A percentile compares a stretch with the other conserved stretches of the same genome.
phyloP scores from a whole-genome alignment of 169 alveolate genomes.

The Eimeria maxima region DNA sequence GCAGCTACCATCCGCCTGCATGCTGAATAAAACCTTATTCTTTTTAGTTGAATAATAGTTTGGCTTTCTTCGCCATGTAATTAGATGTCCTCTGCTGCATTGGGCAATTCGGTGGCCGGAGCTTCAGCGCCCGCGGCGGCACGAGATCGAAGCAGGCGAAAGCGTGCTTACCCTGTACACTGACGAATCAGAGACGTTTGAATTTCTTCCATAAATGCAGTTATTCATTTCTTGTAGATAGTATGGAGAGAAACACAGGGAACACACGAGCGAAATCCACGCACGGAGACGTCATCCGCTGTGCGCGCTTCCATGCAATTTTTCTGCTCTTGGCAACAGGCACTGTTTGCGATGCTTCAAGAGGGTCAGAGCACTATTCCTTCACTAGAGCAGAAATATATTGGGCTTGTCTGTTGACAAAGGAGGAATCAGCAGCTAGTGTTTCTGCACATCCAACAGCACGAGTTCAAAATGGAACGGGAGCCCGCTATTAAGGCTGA shows the following conservation, averaged over 20 bases:
- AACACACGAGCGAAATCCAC: neutral
- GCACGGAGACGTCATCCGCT: neutral
- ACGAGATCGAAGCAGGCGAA: neutral
- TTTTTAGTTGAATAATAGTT: neutral
- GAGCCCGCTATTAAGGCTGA: neutral
- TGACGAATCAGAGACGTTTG: neutral
- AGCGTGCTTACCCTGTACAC: neutral
- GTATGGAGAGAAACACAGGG: neutral
- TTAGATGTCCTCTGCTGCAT: neutral
- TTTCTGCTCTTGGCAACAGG: neutral
- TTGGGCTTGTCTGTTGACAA: too few species aligned
- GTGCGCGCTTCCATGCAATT: neutral
- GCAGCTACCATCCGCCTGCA: neutral
- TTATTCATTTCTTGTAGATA: neutral
- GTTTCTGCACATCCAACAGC: neutral
- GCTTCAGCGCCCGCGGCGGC: neutral
- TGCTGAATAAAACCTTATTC: neutral
- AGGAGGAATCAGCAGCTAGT: neutral
- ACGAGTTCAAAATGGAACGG: neutral
- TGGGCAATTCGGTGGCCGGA: neutral
- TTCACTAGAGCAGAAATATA: too few species aligned
- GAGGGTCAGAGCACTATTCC: too few species aligned
- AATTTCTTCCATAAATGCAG: neutral
- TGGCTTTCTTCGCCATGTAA: neutral
- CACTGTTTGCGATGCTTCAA: neutral